A percentile compares a stretch with the other conserved stretches of the same genome.
phyloP scores from a whole-genome alignment of 1,139 yeast genomes.

The Wickerhamiella pararugosa region DNA sequence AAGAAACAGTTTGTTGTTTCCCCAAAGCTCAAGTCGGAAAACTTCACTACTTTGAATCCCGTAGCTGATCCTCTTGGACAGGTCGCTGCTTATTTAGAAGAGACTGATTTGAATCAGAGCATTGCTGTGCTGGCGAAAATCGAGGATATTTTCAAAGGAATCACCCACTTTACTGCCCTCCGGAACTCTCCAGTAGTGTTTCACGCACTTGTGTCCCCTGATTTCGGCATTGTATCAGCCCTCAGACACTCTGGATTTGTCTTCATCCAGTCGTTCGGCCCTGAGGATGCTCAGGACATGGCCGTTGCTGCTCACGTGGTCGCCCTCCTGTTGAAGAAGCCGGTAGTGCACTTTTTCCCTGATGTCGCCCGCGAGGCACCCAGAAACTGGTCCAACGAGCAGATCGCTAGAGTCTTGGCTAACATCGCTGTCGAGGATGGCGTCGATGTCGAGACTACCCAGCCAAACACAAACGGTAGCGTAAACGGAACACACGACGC shows the following conservation, averaged over 20 bases:
- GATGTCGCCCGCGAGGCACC: constrained; percentile 14
- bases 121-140: constrained; percentile 12
- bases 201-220: constrained; percentile 22
- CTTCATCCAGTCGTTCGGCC: constrained; percentile 47
- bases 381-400: constrained; percentile 26
- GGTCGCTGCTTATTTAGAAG: constrained; percentile 9
- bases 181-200: constrained; percentile 12
- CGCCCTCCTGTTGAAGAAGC: constrained; percentile 33
- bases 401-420: constrained; percentile 16
- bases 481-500: constrained; percentile 1
- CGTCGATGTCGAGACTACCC: constrained; percentile 1
- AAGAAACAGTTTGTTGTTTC: constrained; percentile 4
- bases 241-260: constrained; percentile 55
- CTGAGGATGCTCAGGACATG: constrained; percentile 37
- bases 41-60: neutral
- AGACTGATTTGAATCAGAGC: constrained; percentile 1
- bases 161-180: constrained; percentile 12
- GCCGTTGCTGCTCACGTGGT: constrained; percentile 44
- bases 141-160: constrained; percentile 12
- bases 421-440: constrained; percentile 8
- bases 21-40: neutral
- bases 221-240: constrained; percentile 51
- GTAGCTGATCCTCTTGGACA: constrained; percentile 13
- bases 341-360: constrained; percentile 54
- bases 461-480: neutral